Evolutionary conservation across 371 early-diverging fungal species (phyloP), one percentile per base, ranked within the genome.

Genomic region (Mortierella sp.): DNA sequence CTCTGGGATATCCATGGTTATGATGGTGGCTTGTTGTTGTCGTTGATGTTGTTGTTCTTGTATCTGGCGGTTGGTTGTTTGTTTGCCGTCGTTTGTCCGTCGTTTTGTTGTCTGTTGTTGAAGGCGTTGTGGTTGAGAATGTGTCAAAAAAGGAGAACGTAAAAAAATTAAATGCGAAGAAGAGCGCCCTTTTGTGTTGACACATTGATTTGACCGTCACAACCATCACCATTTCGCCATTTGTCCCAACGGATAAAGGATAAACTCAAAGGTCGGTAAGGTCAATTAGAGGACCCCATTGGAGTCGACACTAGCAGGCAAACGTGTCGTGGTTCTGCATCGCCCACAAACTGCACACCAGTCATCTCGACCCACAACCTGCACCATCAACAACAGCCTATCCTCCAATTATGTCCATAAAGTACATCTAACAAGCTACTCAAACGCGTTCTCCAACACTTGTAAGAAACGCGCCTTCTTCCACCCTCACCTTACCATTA

Each of bases 231-330:
- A 38, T 72, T 71, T 44, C 31, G 10, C 1, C n/a, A 38, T 72
- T 71, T 47, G n/a, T 71, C 31, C 50, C n/a, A n/a, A n/a, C n/a
- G n/a, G n/a, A n/a, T n/a, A n/a, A n/a, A n/a, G n/a, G n/a, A n/a
- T n/a, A n/a, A n/a, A n/a, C n/a, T n/a, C n/a, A n/a, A n/a, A n/a
- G n/a, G n/a, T n/a, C n/a, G n/a, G n/a, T n/a, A n/a, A n/a, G n/a
- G n/a, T 74, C 85, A 19, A 85, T 14, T 38, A 85, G 78, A 21
- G 79, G 81, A 50, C 82, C 81, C 85, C 85, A 81, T 8, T 80
- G 42, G 13, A 85, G 74, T 7, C 82, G 85, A 58, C 72, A 79
- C 47, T 85, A 77, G 82, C 85, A 85, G 2, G 82, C 72, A 1
- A 82, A 76, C 58, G 44, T 81, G 28, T 72, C 75, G 1, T 10